Conservation (phyloP, 768 basidiomycete genomes). For the Russula brevipes region DNA sequence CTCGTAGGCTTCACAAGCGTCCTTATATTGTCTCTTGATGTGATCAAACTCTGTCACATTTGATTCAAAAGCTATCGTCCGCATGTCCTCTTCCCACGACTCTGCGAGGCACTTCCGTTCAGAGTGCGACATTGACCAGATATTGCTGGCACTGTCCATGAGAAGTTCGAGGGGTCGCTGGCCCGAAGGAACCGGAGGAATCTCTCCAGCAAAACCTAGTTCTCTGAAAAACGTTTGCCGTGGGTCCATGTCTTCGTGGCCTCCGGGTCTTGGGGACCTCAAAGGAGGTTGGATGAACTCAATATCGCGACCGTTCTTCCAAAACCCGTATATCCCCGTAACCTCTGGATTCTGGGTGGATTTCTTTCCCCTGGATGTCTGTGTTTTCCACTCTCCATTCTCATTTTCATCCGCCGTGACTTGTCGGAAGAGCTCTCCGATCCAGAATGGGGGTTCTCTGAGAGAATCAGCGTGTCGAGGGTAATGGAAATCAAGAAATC, state of each 20-base stretch:
- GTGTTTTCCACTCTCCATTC: constrained; percentile 13
- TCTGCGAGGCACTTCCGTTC: constrained; percentile 46
- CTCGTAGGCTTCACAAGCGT: constrained; percentile 35
- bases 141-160: constrained; percentile 27
- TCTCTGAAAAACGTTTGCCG: constrained; percentile 34
- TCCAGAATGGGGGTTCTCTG: constrained; percentile 36
- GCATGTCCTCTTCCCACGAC: constrained; percentile 46
- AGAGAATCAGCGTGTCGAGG: constrained; percentile 47
- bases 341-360: background rate
- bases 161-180: constrained; percentile 40
- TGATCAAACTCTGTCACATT: constrained; percentile 41
- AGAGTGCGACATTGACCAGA: constrained; percentile 50
- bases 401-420: constrained; percentile 11
- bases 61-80: constrained; percentile 30
- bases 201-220: constrained; percentile 32
- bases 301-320: constrained; percentile 19
- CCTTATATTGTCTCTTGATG: constrained; percentile 38
- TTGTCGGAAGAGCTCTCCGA: background rate
- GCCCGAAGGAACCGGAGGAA: constrained; percentile 38
- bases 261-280: background rate
- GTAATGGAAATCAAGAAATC: constrained; percentile 41
- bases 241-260: background rate
- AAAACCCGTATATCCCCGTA: constrained; percentile 21
- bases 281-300: constrained; percentile 15
- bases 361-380: constrained; percentile 9